These are phyloP conservation scores for Kazachstania viticola DNA, from an alignment of 805 yeast genomes.

Conservation along the genomic window DNA sequence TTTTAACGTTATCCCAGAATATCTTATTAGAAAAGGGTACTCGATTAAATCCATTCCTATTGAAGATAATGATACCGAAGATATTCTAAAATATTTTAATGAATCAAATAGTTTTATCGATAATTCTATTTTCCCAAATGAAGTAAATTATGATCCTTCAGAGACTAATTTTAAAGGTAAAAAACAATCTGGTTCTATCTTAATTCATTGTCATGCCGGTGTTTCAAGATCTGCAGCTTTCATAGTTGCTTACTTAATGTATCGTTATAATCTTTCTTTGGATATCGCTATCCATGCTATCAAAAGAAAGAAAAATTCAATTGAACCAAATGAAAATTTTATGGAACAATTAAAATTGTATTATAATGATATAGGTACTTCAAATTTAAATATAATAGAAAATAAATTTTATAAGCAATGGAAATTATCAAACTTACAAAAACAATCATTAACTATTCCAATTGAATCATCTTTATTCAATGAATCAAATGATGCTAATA, in stretches of 20 bases:
- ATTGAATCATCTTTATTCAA: slow-evolving; percentile 27
- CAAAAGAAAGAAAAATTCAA: slow-evolving; percentile 45
- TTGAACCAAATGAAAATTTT: slow-evolving; percentile 68
- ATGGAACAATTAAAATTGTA: slow-evolving; percentile 58
- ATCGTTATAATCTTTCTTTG: slow-evolving; percentile 46
- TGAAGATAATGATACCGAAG: slow-evolving; percentile 59
- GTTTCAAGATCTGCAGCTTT: slow-evolving; percentile 84
- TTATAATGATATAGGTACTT: slow-evolving; percentile 30
- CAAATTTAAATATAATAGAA: slow-evolving; percentile 13
- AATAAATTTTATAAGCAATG: slow-evolving; percentile 33
- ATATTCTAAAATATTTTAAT: slow-evolving; percentile 53
- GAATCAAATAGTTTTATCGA: slow-evolving; percentile 58
- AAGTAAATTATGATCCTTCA: slow-evolving; percentile 23
- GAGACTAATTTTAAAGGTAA: slow-evolving; percentile 21
- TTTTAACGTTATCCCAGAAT: slow-evolving; percentile 46
- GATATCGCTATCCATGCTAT: slow-evolving; percentile 67
- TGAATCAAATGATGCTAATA: slow-evolving; percentile 21
- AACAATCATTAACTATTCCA: no score
- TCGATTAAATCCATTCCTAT: slow-evolving; percentile 50
- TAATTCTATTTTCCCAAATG: slow-evolving; percentile 41
- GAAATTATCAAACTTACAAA: no score
- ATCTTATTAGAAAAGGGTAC: slow-evolving; percentile 34
- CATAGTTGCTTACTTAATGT: slow-evolving; percentile 81
- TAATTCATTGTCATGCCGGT: slow-evolving; percentile 83
- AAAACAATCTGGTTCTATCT: slow-evolving; percentile 35